Conservation (phyloP, 805 yeast genomes). For the Scheffersomyces lignosus region DNA sequence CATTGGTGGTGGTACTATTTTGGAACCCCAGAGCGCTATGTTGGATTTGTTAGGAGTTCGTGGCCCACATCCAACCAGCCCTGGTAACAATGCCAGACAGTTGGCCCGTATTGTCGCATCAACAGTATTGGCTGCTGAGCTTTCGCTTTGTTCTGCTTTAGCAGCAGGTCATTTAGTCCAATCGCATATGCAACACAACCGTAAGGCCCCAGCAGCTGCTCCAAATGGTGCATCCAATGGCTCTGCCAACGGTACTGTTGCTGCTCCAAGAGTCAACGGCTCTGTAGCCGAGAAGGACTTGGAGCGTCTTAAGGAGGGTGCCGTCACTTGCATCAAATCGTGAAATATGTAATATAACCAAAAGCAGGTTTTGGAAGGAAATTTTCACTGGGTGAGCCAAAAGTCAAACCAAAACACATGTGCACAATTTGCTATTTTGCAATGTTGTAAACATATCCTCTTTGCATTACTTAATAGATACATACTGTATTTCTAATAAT, state of each 20-base stretch:
- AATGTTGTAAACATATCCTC: too few species aligned
- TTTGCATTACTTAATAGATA: too few species aligned
- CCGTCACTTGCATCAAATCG: conserved; percentile 73
- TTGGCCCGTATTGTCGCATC: conserved; percentile 91
- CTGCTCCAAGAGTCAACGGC: conserved; percentile 8
- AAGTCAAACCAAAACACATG: too few species aligned
- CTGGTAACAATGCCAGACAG: conserved; percentile 94
- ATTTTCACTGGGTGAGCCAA: too few species aligned
- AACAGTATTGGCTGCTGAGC: conserved; percentile 93
- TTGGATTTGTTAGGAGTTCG: conserved; percentile 89
- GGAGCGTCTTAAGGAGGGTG: conserved; percentile 62
- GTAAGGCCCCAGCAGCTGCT: conserved; percentile 55
- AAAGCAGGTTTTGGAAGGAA: too few species aligned
- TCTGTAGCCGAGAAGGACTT: conserved; percentile 16
- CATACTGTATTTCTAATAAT: too few species aligned
- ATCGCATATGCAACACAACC: conserved; percentile 95
- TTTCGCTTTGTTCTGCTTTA: conserved; percentile 90
- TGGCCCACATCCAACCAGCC: conserved; percentile 91
- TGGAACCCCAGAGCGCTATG: conserved; percentile 97
- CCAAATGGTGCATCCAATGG: conserved; percentile 19
- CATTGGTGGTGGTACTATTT: conserved; percentile 97
- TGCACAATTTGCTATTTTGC: too few species aligned
- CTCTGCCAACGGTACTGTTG: conserved; percentile 3
- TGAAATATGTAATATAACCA: too few species aligned
- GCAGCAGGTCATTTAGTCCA: conserved; percentile 99